phyloP scores from a whole-genome alignment of 495 filamentous ascomycete species.

The Darksidea phi region DNA sequence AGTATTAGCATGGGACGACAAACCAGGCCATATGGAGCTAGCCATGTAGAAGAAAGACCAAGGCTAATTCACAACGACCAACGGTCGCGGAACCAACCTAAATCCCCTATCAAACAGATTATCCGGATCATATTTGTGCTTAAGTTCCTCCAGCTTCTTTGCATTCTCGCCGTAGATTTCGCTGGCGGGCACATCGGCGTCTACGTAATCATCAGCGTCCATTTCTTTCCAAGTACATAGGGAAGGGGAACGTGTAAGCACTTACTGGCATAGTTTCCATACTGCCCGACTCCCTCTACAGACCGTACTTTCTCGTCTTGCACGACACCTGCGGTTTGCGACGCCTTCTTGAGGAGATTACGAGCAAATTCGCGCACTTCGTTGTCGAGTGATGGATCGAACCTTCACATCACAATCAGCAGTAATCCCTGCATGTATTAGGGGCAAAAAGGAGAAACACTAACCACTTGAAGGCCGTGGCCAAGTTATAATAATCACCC shows the following conservation, averaged over 20 bases:
- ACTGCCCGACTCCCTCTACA: slow-evolving; percentile 42
- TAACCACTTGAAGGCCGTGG: slow-evolving; percentile 31
- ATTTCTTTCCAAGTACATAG: not conserved
- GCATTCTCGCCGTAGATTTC: slow-evolving; percentile 53
- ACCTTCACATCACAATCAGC: slow-evolving; percentile 6
- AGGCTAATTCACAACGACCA: slow-evolving; percentile 27
- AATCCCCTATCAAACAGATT: slow-evolving; percentile 49
- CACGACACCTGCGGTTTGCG: slow-evolving; percentile 23
- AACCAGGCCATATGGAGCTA: too few species aligned
- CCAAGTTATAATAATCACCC: slow-evolving; percentile 35
- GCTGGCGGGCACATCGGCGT: slow-evolving; percentile 37
- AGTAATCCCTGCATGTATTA: not conserved
- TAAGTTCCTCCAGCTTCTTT: slow-evolving; percentile 47
- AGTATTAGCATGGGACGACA: too few species aligned
- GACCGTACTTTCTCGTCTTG: slow-evolving; percentile 36
- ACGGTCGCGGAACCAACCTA: slow-evolving; percentile 12
- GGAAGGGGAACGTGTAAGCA: slow-evolving; percentile 6
- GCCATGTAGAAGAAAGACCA: too few species aligned
- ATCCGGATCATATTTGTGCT: slow-evolving; percentile 55
- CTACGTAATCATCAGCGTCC: slow-evolving; percentile 12
- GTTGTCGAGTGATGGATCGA: slow-evolving; percentile 23
- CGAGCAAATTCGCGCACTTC: slow-evolving; percentile 25
- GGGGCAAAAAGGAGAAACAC: not conserved
- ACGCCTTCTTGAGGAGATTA: slow-evolving; percentile 21
- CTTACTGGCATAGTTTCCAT: slow-evolving; percentile 43